Evolutionary conservation across 768 basidiomycete genomes (phyloP), one percentile per base, ranked within the genome.

Genomic region (Boletellus ananas): DNA sequence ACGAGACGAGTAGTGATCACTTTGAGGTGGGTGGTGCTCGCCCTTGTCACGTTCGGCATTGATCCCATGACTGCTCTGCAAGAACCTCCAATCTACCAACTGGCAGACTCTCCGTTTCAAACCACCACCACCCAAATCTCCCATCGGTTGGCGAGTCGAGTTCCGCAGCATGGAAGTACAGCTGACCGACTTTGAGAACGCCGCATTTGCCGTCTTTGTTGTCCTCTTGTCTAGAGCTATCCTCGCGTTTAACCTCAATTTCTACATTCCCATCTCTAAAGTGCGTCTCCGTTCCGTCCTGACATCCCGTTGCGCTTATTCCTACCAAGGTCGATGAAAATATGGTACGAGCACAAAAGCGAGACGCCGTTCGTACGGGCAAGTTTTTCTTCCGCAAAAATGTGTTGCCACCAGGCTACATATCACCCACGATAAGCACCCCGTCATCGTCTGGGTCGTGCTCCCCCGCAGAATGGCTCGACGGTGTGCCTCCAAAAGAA

Each of bases 31-130:
- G 52, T 17, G 33, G 27, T 35, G 4, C 29, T 29, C 11, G 23
- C 23, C 23, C 29, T 23, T 27, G n/a, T 52, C 35, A 23, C 43
- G 4, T 34, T 10, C 37, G 17, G 36, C 12, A 17, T 12, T 23
- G 3, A 31, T 52, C 35, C 56, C 46, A 45, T 52, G 25, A 23
- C 23, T 9, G 3, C 37, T 35, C 11, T 43, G 6, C 1, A 67
- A 95, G 89, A 98, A 97, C 62, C 86, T 99, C 21, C 96, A 99
- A 80, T 98, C 96, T 2, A 99, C 96, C 4, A 99, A 99, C 63
- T 99, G 96, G 96, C 96, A 99, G 72, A 97, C 96, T 0, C 76
- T 99, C 29, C 83, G 96, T 42, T 99, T 99, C 80, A 99, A 99
- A 67, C 96, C 96, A 3, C 96, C 96, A 12, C 95, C 96, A 23